Conservation (phyloP, 176 grass and related monocot species). For the Oryza punctata region DNA sequence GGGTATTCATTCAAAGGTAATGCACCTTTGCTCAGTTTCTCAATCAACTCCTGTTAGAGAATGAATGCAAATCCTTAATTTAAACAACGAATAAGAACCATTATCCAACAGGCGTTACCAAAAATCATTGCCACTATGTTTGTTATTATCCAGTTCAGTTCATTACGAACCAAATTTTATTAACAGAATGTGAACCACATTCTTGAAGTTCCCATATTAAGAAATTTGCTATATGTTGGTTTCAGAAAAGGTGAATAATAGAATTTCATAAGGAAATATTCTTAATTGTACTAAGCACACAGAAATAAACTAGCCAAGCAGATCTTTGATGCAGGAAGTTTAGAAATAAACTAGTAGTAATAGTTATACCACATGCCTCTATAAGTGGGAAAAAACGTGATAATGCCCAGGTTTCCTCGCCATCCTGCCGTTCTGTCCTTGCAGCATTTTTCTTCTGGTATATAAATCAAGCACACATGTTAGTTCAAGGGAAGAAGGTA, state of each 20-base stretch:
- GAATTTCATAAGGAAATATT: background rate
- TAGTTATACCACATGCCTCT: constrained; percentile 51
- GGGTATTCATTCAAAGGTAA: constrained; percentile 75
- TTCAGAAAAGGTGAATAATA: constrained; percentile 9
- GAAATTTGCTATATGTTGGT: constrained; percentile 5
- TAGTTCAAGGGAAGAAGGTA: constrained; percentile 30
- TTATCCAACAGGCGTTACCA: background rate
- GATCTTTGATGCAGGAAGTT: constrained; percentile 22
- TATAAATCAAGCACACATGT: constrained; percentile 32
- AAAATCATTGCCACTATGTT: constrained; percentile 12
- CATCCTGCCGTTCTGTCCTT: constrained; percentile 67
- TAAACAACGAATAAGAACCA: constrained; percentile 11
- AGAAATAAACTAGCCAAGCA: constrained; percentile 9
- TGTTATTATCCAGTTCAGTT: background rate
- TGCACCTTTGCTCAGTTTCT: constrained; percentile 76
- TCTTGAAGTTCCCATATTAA: background rate
- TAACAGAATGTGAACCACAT: background rate
- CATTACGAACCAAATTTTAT: background rate
- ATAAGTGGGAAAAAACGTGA: constrained; percentile 87
- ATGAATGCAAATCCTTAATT: background rate
- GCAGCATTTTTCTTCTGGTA: constrained; percentile 86
- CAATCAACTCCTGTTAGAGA: constrained; percentile 71
- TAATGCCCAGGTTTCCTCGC: constrained; percentile 76
- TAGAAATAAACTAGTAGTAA: constrained; percentile 21
- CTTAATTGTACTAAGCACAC: constrained; percentile 21